Percentiles rank a stretch among this genome's conserved stretches.
These are phyloP conservation scores for Rutstroemia sp. DNA, from an alignment of 2,329 filamentous ascomycete genomes.

Conservation along the genomic window DNA sequence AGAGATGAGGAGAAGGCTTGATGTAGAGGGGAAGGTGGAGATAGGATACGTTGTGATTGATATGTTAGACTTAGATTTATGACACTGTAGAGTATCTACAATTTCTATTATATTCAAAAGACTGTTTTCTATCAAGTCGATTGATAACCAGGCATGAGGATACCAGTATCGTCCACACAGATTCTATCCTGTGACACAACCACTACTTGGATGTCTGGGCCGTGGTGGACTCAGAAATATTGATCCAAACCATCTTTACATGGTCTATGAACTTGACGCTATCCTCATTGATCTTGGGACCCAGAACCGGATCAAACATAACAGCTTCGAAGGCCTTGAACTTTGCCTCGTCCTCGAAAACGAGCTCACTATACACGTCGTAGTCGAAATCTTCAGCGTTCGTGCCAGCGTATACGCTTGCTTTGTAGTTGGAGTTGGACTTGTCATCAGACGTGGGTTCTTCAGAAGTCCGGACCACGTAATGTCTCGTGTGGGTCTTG, in stretches of 20 bases:
- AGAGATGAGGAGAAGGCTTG: not conserved
- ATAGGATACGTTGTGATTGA: too few relatives aligned
- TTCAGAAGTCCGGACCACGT: not conserved
- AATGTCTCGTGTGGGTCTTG: not conserved
- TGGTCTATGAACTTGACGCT: not conserved
- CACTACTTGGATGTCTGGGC: too few relatives aligned
- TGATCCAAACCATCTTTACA: not conserved
- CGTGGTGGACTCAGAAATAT: not conserved
- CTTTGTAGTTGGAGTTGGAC: not conserved
- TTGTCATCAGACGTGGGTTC: not conserved
- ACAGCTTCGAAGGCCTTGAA: not conserved
- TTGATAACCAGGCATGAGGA: too few relatives aligned
- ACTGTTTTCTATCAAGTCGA: too few relatives aligned
- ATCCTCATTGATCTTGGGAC: not conserved
- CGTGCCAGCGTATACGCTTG: not conserved
- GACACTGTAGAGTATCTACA: too few relatives aligned
- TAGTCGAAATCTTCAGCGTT: not conserved
- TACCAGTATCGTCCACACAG: too few relatives aligned
- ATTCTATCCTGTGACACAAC: too few relatives aligned
- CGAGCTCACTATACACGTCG: not conserved
- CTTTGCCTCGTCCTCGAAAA: not conserved
- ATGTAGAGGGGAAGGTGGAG: too few relatives aligned
- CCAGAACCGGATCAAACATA: not conserved
- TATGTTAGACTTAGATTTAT: too few relatives aligned
- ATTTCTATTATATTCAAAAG: too few relatives aligned